These are phyloP conservation scores for Alternaria arborescens DNA, from an alignment of 2,329 filamentous ascomycete species.

Conservation along the genomic window DNA sequence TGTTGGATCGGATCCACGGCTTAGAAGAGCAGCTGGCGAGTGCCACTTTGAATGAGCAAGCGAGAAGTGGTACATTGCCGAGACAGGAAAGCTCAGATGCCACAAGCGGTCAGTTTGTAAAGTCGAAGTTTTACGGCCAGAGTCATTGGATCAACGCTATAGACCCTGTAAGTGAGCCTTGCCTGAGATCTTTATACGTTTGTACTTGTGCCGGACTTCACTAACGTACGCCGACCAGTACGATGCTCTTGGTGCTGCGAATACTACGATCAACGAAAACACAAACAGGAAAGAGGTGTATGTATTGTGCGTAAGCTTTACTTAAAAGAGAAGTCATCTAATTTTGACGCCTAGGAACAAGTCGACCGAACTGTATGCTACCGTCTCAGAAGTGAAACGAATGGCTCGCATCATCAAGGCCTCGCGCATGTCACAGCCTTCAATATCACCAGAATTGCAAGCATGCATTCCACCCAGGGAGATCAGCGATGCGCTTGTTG, in stretches of 20 bases:
- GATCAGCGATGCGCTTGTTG: slow-evolving; percentile 58
- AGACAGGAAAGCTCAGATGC: neutral
- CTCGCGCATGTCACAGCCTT: slow-evolving; percentile 48
- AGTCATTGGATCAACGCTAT: slow-evolving; percentile 58
- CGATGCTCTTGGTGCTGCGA: slow-evolving; percentile 25
- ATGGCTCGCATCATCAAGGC: slow-evolving; percentile 63
- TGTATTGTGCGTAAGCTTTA: neutral
- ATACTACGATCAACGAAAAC: slow-evolving; percentile 43
- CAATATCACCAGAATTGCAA: slow-evolving; percentile 55
- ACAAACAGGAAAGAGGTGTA: slow-evolving; percentile 51
- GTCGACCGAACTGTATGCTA: slow-evolving; percentile 32
- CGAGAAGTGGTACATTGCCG: neutral
- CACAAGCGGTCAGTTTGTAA: slow-evolving; percentile 47
- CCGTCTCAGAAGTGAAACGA: slow-evolving; percentile 57
- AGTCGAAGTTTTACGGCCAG: slow-evolving; percentile 64
- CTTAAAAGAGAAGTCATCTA: neutral
- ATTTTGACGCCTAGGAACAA: slow-evolving; percentile 17
- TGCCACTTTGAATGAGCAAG: neutral
- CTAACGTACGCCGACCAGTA: slow-evolving; percentile 18
- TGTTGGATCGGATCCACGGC: slow-evolving; percentile 11
- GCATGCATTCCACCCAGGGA: slow-evolving; percentile 58
- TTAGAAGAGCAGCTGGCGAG: slow-evolving; percentile 13
- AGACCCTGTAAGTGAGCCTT: slow-evolving; percentile 35
- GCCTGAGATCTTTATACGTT: neutral
- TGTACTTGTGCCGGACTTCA: too few relatives aligned